Conservation (phyloP, 2,329 filamentous ascomycete species). For the Trichoderma semiorbis region DNA sequence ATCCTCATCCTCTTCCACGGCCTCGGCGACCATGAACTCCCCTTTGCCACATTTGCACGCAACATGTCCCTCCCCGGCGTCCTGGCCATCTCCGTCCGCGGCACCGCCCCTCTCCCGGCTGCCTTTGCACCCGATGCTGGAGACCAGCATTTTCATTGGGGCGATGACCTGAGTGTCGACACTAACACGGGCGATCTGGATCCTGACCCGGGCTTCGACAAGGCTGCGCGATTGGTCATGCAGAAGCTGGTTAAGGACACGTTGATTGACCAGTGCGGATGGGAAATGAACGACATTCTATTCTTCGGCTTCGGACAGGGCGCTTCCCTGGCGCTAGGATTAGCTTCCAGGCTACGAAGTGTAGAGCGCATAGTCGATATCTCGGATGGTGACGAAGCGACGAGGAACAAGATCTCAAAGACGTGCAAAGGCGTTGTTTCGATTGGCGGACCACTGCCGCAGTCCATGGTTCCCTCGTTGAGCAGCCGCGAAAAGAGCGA, state of each 20-base stretch:
- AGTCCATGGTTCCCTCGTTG: constrained; percentile 46
- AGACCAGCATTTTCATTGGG: constrained; percentile 57
- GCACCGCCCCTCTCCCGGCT: constrained; percentile 65
- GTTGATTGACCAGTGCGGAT: constrained; percentile 56
- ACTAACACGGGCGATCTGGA: constrained; percentile 51
- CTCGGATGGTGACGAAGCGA: constrained; percentile 19
- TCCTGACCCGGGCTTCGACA: constrained; percentile 58
- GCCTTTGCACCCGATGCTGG: constrained; percentile 45
- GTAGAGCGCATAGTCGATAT: constrained; percentile 35
- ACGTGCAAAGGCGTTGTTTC: constrained; percentile 57
- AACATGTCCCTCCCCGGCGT: constrained; percentile 74
- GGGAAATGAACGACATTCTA: constrained; percentile 56
- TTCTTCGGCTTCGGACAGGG: constrained; percentile 68
- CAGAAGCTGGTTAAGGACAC: constrained; percentile 49
- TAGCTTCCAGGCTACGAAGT: constrained; percentile 45
- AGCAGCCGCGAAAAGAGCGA: constrained; percentile 51
- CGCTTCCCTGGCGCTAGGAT: constrained; percentile 57
- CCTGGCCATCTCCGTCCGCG: constrained; percentile 69
- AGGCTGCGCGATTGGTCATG: constrained; percentile 45
- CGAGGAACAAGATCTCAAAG: constrained; percentile 19
- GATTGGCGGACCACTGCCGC: constrained; percentile 58
- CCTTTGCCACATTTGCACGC: constrained; percentile 67
- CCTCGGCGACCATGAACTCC: constrained; percentile 68
- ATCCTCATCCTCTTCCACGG: constrained; percentile 81
- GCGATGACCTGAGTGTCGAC: constrained; percentile 60